These are phyloP conservation scores for Fusarium incarnatum DNA, from an alignment of 2,329 filamentous ascomycete genomes.

Conservation along the genomic window DNA sequence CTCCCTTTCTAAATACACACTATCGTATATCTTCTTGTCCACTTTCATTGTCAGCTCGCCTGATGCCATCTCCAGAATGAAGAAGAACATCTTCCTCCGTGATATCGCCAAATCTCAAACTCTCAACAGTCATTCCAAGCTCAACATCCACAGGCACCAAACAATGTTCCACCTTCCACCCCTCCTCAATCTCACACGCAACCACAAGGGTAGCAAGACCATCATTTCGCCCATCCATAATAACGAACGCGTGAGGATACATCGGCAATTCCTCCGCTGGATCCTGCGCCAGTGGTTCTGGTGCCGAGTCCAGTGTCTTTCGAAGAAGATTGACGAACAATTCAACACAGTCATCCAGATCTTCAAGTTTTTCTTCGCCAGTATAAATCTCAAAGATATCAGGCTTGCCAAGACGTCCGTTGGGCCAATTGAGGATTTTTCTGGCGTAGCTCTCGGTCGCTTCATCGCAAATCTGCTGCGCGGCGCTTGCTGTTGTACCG, in stretches of 20 bases:
- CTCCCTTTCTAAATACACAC: too few relatives aligned
- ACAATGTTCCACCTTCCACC: neutral
- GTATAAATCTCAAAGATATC: neutral
- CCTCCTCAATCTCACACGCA: neutral
- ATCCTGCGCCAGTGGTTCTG: accelerated
- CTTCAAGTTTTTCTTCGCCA: accelerated
- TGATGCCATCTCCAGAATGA: neutral
- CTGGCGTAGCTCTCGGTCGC: neutral
- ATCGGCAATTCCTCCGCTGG: neutral
- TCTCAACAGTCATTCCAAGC: neutral
- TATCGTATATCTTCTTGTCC: too few relatives aligned
- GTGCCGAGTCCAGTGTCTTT: neutral
- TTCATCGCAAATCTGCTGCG: neutral
- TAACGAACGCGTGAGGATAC: neutral
- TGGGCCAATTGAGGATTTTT: neutral
- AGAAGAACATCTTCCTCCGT: neutral
- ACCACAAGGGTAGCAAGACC: neutral
- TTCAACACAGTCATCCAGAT: accelerated
- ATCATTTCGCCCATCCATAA: accelerated
- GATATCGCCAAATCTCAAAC: neutral
- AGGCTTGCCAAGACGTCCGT: accelerated
- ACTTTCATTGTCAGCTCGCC: too few relatives aligned
- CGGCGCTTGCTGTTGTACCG: accelerated
- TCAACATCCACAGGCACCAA: neutral
- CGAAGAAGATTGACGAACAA: neutral